Conservation (phyloP, 768 basidiomycete species). For the Termitomyces sp. region DNA sequence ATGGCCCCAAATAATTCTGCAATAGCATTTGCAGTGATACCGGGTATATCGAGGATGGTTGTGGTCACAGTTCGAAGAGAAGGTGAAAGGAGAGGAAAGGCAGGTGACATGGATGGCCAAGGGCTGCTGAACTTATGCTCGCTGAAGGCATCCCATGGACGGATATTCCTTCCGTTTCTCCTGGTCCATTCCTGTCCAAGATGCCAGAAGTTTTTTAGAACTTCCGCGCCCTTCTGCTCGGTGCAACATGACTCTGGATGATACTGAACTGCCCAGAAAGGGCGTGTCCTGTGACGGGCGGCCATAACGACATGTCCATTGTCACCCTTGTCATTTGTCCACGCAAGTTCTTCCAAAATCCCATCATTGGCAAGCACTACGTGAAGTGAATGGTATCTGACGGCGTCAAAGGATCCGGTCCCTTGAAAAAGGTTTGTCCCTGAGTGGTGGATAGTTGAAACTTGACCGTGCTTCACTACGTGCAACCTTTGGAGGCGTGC, state of each 20-base stretch:
- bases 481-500: slow-evolving; percentile 53
- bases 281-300: slow-evolving; percentile 52
- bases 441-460: slow-evolving; percentile 57
- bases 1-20: slow-evolving; percentile 60
- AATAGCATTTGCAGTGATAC: slow-evolving; percentile 37
- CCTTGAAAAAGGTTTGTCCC: slow-evolving; percentile 58
- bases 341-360: slow-evolving; percentile 63
- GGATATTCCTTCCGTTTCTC: slow-evolving; percentile 28
- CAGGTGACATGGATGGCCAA: slow-evolving; percentile 50
- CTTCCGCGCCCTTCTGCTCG: slow-evolving; percentile 58
- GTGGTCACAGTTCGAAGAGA: slow-evolving; percentile 25
- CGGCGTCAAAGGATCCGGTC: slow-evolving; percentile 49
- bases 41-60: slow-evolving; percentile 35
- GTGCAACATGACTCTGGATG: slow-evolving; percentile 85
- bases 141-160: slow-evolving; percentile 36
- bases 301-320: slow-evolving; percentile 76
- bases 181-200: slow-evolving; percentile 57
- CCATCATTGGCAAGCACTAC: slow-evolving; percentile 41
- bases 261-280: slow-evolving; percentile 88
- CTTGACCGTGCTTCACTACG: slow-evolving; percentile 77
- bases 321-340: slow-evolving; percentile 63
- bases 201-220: slow-evolving; percentile 71
- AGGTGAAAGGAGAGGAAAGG: slow-evolving; percentile 19
- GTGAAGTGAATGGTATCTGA: slow-evolving; percentile 80
- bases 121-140: slow-evolving; percentile 37